Evolutionary conservation across 306 rosid genomes (phyloP), one percentile per base, ranked within the genome.

Genomic region (Castanea sativa): DNA sequence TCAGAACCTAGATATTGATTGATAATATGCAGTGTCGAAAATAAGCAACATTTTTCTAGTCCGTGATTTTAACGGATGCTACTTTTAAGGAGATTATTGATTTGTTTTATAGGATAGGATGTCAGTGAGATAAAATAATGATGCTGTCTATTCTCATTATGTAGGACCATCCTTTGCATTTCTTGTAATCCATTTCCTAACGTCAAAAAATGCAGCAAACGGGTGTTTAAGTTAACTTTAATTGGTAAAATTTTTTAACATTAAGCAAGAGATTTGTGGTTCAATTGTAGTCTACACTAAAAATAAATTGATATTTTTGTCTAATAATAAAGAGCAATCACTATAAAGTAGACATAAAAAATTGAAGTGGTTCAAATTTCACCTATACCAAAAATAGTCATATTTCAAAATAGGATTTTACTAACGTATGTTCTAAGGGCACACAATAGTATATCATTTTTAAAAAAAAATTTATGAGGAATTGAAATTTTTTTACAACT

Each of bases 211-310:
- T 0, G 13, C 3, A 56, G 11, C 0, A 25, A 25, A 25, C 27
- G 1, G 27, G 27, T 1, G 0, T 33, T 33, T 4, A 7, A 38
- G 0, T 7, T 41, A 2, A 41, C 0, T 41, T 41, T 41, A 7
- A 41, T 0, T 8, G 12, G 0, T 0, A 8, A 41, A 41, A 0
- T 0, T 2, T 41, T 41, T 41, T 41, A 41, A 41, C 0, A 41
- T 8, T 2, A 2, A 41, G 0, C 8, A 41, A 8, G 11, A 41
- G 1, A 41, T 8, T 0, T 41, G 3, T 38, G 0, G 11, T 41
- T 8, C 0, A 41, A 41, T 41, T 41, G 2, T 0, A 41, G 0
- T 0, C 1, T 41, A 41, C 0, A 41, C 1, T 8, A 41, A 41
- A 41, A 38, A 0, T 0, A 8, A 41, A 41, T 8, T 41, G 0